Evolutionary conservation across 2,329 filamentous ascomycete genomes (phyloP), one percentile per base, ranked within the genome.

Genomic region (Xylariaceae sp.): DNA sequence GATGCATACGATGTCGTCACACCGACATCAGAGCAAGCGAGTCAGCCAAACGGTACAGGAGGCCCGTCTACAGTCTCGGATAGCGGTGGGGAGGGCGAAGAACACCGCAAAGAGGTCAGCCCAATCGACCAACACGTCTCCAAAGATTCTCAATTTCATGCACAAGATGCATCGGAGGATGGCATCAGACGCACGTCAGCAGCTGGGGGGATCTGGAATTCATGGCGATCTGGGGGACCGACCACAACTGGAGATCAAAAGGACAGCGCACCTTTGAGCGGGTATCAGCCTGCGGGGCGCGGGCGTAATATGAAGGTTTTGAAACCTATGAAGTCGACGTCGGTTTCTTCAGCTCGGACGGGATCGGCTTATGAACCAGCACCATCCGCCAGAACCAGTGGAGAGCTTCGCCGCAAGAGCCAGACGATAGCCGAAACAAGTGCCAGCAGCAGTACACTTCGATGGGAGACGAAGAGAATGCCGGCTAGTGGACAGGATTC

Each of bases 221-320:
- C 87, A 1, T 90, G 88, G 88, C 83, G 87, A 41, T 84, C 83
- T 34, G 76, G 77, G 4, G 65, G 75, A 3, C 70, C 73, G 9
- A 67, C 72, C 1, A 75, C 74, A 47, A 75, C 77, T 6, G 64
- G 73, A 45, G 85, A 87, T 40, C 67, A 69, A n/a, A 79, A 76
- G 51, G 81, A 83, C 55, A 75, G 71, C 58, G 71, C 72, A 2
- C 78, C 78, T 48, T 69, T 82, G 59, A 86, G 83, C 61, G 84
- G 85, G 22, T 90, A 90, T 65, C 87, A 90, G 66, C 86, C 86
- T 61, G 76, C 86, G 58, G 72, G 83, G 65, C 76, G 84, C 44
- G 73, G 79, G 14, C 82, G 88, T 45, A 86, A 84, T 46, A 97
- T 97, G 88, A 97, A 96, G 74, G 87, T 97, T 1, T 76, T 97